A percentile compares a stretch with the other conserved stretches of the same genome.
Conservation (phyloP, 2,329 filamentous ascomycete genomes). For the Phaeomoniella chlamydospora region DNA sequence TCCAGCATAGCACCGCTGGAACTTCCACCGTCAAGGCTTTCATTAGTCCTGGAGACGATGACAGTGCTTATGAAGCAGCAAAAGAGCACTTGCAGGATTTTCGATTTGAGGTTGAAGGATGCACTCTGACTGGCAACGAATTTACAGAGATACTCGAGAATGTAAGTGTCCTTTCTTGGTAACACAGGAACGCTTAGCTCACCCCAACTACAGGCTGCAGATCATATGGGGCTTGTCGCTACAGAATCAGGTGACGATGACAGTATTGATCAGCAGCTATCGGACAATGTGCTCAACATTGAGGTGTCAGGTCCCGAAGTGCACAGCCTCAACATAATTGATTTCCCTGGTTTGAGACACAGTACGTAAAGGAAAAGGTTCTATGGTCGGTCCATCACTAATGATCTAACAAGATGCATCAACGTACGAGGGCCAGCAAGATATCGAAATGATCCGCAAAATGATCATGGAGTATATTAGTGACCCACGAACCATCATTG, state of each 20-base stretch:
- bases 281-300: constrained; percentile 38
- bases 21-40: constrained; percentile 13
- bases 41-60: not conserved
- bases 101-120: not conserved
- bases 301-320: constrained; percentile 45
- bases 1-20: constrained; percentile 15
- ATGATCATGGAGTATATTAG: constrained; percentile 38
- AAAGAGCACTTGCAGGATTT: not conserved
- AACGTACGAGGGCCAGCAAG: constrained; percentile 36
- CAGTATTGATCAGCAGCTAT: not conserved
- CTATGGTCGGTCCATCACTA: too few relatives aligned
- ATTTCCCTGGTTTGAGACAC: constrained; percentile 42
- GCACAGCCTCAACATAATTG: constrained; percentile 46
- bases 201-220: not conserved
- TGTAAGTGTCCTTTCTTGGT: not conserved
- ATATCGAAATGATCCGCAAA: constrained; percentile 37
- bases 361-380: too few relatives aligned
- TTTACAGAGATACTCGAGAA: not conserved
- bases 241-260: not conserved
- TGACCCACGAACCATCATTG: constrained; percentile 43
- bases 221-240: not conserved
- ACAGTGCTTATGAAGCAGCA: not conserved
- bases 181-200: not conserved
- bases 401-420: too few relatives aligned
- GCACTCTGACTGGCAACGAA: not conserved